phyloP scores from a whole-genome alignment of 306 rosid species.

The Luffa acutangula region DNA sequence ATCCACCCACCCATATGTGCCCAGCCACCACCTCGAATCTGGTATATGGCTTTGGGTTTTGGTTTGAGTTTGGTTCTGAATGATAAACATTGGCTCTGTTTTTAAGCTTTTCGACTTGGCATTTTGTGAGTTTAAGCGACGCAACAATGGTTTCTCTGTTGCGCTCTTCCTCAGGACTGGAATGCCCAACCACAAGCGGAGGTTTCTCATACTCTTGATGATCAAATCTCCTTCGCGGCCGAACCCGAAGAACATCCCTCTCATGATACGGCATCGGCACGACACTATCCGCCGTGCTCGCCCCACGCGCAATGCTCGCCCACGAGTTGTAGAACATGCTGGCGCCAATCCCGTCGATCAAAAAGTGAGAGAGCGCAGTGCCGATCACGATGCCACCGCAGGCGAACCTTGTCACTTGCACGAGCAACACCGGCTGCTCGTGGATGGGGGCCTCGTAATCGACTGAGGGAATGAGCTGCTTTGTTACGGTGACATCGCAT shows the following conservation, averaged over 20 bases:
- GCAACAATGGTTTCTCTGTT: conserved; percentile 23
- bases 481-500: not conserved
- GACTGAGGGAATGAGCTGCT: conserved; percentile 14
- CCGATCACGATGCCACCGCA: conserved; percentile 38
- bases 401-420: conserved; percentile 37
- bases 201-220: no score
- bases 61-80: no score
- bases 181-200: no score
- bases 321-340: no score
- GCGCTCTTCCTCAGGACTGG: not conserved
- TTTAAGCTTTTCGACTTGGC: conserved; percentile 30
- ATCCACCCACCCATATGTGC: no score
- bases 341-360: no score
- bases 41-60: not conserved
- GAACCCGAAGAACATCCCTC: conserved; percentile 2
- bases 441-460: conserved; percentile 34
- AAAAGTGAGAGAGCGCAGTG: no score
- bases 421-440: conserved; percentile 29
- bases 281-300: conserved; percentile 5
- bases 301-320: conserved; percentile 17
- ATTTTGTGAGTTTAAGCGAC: conserved; percentile 24
- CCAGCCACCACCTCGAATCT: no score
- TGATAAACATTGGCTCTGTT: conserved; percentile 15
- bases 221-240: not conserved
- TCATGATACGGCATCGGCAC: conserved; percentile 21